These are phyloP conservation scores for Diaporthe vaccinii DNA, from an alignment of 2,329 filamentous ascomycete species.

Conservation along the genomic window DNA sequence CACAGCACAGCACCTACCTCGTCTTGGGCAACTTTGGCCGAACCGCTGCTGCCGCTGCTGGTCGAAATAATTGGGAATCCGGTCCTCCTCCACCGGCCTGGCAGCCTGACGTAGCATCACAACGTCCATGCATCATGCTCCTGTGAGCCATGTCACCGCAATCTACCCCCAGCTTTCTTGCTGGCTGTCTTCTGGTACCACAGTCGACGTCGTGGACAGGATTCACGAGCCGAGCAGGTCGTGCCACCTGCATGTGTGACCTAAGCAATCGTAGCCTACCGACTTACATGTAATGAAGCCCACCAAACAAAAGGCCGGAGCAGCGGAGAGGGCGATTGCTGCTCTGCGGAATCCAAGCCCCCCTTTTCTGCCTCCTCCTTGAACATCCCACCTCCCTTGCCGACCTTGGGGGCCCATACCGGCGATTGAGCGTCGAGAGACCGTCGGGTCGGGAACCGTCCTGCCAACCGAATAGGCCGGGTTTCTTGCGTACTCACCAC, in stretches of 20 bases:
- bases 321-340: background rate
- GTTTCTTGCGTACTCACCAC: background rate
- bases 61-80: background rate
- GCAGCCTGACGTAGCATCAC: constrained; percentile 26
- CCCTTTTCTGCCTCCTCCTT: background rate
- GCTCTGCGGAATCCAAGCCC: background rate
- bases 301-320: background rate
- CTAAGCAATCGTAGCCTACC: background rate
- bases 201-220: constrained; percentile 23
- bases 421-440: background rate
- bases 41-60: background rate
- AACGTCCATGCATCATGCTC: constrained; percentile 26
- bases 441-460: background rate
- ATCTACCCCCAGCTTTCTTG: background rate
- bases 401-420: background rate
- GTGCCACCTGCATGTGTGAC: constrained; percentile 17
- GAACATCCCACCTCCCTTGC: no score
- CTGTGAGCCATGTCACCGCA: constrained; percentile 5
- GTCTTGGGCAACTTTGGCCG: background rate
- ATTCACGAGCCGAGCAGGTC: constrained; percentile 24
- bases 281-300: constrained; percentile 17
- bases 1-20: background rate
- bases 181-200: constrained; percentile 8
- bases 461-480: background rate
- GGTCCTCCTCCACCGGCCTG: background rate